phyloP scores from a whole-genome alignment of 495 filamentous ascomycete species.

The Aeminium ludgeri region DNA sequence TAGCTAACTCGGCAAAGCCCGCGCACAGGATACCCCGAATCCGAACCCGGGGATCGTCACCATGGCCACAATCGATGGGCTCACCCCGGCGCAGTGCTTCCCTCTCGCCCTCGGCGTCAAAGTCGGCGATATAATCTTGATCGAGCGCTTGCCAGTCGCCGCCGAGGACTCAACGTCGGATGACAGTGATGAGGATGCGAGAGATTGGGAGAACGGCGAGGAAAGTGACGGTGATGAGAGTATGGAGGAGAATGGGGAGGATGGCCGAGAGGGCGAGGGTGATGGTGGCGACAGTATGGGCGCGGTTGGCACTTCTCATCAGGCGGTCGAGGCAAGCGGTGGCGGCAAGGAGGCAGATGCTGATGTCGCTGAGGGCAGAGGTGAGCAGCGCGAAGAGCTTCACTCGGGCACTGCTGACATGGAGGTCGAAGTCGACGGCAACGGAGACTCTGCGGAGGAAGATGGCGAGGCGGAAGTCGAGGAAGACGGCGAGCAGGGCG shows the following conservation, averaged over 20 bases:
- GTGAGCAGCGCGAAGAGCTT: not conserved
- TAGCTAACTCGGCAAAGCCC: too few relatives aligned
- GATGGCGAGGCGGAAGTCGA: not conserved
- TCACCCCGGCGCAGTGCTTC: not conserved
- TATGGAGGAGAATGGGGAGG: conserved; percentile 1
- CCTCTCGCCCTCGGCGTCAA: conserved; percentile 1
- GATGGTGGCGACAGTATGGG: not conserved
- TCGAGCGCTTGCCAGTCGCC: not conserved
- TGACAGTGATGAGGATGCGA: not conserved
- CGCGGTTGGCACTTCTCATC: too few relatives aligned
- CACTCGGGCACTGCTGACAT: not conserved
- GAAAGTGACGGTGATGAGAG: not conserved
- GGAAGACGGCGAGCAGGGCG: not conserved
- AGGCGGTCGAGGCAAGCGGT: not conserved
- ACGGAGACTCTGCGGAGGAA: not conserved
- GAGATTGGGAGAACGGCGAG: not conserved
- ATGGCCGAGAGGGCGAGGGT: not conserved
- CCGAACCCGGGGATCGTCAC: not conserved
- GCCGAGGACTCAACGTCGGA: not conserved
- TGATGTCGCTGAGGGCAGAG: not conserved
- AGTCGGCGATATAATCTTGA: conserved; percentile 3
- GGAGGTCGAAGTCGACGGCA: not conserved
- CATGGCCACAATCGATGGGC: not conserved
- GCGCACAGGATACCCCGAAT: too few relatives aligned
- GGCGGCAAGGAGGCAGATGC: not conserved